Conservation (phyloP, 345 rosid species). For the Angophora floribunda region DNA sequence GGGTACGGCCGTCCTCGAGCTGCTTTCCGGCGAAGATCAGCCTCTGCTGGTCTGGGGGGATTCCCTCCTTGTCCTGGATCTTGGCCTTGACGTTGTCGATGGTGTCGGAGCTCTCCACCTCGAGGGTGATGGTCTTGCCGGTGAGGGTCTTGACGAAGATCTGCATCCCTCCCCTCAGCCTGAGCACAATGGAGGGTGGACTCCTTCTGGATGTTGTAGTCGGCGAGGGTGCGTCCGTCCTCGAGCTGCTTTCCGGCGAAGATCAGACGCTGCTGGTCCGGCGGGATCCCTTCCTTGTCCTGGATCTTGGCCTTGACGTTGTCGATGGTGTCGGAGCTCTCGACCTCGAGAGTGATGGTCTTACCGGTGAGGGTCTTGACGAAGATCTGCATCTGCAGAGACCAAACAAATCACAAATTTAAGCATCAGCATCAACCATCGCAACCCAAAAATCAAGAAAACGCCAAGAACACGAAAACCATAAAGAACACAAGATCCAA, state of each 20-base stretch:
- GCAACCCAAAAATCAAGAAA: neutral
- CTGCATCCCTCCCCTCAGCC: neutral
- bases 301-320: neutral
- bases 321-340: neutral
- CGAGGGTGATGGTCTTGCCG: neutral
- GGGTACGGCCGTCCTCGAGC: neutral
- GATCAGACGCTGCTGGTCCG: neutral
- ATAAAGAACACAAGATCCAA: neutral
- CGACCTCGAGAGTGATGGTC: neutral
- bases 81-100: neutral
- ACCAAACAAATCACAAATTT: neutral
- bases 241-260: neutral
- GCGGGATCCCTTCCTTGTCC: neutral
- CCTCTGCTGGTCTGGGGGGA: neutral
- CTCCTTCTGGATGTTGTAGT: neutral
- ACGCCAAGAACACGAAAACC: neutral
- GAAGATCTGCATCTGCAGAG: neutral
- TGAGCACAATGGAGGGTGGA: neutral
- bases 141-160: neutral
- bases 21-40: neutral
- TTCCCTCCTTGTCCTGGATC: neutral
- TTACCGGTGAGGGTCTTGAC: neutral
- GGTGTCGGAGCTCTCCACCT: neutral
- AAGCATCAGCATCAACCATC: neutral
- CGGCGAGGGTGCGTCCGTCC: neutral